Base-by-base conservation (phyloP, 2,329 filamentous ascomycete genomes). In the Exophiala oligosperma region DNA sequence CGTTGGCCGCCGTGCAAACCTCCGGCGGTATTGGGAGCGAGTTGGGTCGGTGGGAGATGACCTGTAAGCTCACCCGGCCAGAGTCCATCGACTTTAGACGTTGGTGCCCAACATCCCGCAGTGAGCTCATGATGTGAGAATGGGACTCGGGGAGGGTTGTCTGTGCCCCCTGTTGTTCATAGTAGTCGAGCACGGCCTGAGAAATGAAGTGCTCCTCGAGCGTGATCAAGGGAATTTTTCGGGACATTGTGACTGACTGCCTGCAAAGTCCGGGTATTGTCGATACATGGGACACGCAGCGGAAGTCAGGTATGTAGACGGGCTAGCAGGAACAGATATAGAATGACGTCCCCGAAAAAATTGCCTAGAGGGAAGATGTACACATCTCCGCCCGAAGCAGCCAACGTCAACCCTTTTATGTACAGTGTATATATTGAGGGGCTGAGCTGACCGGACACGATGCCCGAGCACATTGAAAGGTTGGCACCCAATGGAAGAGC, bases 131-230 rank as follows among this genome's bases (percentile, higher is more conserved):
- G 41, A 60, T 49, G 17, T 62, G 50, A 7, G 44, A 44, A 23
- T 51, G 54, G 11, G 58, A 52, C 38, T 56, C 56, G 8, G 61
- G 58, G 1, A 63, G 44, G 23, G 48, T 55, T 28, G 47, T 52
- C 26, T 61, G 49, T 17, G 41, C 17, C 26, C 53, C 53, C 43
- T 61, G 58, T 12, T 43, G 24, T 7, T 37, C 49, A 50, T 61
- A 62, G 48, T 60, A 62, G 38, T 64, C 54, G 14, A 49, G 32
- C 4, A 64, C 49, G 43, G 59, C 54, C 23, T 55, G 54, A 26
- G 61, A 61, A 47, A 63, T 55, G 53, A 63, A 66, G 51, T 66
- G 62, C 56, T 66, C 64, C 46, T 66, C 64, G 53, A 66, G 64
- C 38, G 64, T 62, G 26, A 66, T 63, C 4, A 66, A 51, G 4